Evolutionary conservation across 2,329 filamentous ascomycete genomes (phyloP).

Genomic region (Fusarium sp.): DNA sequence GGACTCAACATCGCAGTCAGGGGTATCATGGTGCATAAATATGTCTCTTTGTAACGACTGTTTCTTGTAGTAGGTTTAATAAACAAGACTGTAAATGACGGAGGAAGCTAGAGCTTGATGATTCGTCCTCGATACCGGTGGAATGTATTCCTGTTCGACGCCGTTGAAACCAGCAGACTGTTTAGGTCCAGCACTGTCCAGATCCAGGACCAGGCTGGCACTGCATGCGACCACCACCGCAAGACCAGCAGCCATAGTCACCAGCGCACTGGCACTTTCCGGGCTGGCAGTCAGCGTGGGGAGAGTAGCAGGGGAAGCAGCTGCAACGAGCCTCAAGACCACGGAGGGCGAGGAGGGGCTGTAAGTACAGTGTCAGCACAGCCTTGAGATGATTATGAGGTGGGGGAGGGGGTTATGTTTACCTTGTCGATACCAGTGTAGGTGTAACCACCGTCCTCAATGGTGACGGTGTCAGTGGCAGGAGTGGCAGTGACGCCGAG

Average conservation of each 20-base stretch:
- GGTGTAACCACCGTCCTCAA: background rate
- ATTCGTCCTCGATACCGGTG: background rate
- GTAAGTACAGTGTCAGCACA: fast-evolving
- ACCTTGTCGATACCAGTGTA: slow-evolving; percentile 20
- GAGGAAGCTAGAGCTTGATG: background rate
- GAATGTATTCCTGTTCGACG: background rate
- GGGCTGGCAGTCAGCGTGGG: background rate
- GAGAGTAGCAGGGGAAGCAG: slow-evolving; percentile 19
- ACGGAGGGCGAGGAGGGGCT: slow-evolving; percentile 9
- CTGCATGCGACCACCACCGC: slow-evolving; percentile 5
- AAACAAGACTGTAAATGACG: background rate
- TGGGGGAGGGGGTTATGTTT: fast-evolving
- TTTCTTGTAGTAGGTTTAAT: background rate
- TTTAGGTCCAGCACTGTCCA: slow-evolving; percentile 5
- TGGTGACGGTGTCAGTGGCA: background rate
- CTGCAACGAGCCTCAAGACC: slow-evolving; percentile 4
- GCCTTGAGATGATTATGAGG: too few relatives aligned
- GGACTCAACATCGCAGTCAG: background rate
- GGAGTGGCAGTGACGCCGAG: slow-evolving; percentile 5
- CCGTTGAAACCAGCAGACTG: background rate
- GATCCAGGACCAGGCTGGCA: slow-evolving; percentile 5
- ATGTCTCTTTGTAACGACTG: background rate
- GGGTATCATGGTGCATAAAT: background rate
- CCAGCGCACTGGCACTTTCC: slow-evolving; percentile 11
- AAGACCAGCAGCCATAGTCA: slow-evolving; percentile 11